A percentile compares a stretch with the other conserved stretches of the same genome.
Evolutionary conservation across 2,329 filamentous ascomycete species (phyloP).

Genomic region (Pleoardoris graminearum): DNA sequence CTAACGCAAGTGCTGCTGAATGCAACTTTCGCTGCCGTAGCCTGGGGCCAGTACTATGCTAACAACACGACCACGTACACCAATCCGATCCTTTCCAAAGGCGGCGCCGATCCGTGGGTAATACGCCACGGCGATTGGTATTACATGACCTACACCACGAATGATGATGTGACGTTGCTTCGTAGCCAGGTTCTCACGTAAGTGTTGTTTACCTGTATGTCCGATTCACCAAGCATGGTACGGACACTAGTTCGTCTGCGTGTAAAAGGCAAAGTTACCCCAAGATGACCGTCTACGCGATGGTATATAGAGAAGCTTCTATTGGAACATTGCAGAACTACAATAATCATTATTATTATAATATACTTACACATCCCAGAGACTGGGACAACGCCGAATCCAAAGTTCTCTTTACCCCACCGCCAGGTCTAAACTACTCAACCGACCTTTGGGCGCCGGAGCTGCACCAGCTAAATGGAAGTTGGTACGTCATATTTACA

Average conservation of each 20-base stretch:
- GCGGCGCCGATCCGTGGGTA: constrained; percentile 53
- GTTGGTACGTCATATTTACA: constrained; percentile 59
- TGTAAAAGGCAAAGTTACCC: no score
- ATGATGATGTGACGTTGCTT: constrained; percentile 49
- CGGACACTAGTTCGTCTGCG: no score
- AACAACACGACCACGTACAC: constrained; percentile 44
- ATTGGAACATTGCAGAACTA: no score
- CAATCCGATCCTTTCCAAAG: constrained; percentile 49
- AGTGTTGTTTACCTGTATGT: constrained; percentile 7
- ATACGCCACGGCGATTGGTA: constrained; percentile 49
- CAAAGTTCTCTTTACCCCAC: constrained; percentile 49
- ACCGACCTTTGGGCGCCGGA: constrained; percentile 57
- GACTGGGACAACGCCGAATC: constrained; percentile 52
- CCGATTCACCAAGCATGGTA: background rate
- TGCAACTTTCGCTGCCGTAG: constrained; percentile 23
- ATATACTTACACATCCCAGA: constrained; percentile 10
- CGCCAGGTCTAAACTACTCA: constrained; percentile 49
- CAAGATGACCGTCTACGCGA: no score
- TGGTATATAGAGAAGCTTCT: no score
- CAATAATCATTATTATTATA: background rate
- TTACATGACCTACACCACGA: constrained; percentile 52
- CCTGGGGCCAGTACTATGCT: constrained; percentile 23
- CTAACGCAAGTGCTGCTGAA: constrained; percentile 12
- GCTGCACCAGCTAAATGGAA: constrained; percentile 51
- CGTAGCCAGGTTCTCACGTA: constrained; percentile 48